These are phyloP conservation scores for Kokia cookei DNA, from an alignment of 441 rosid species.

Conservation along the genomic window DNA sequence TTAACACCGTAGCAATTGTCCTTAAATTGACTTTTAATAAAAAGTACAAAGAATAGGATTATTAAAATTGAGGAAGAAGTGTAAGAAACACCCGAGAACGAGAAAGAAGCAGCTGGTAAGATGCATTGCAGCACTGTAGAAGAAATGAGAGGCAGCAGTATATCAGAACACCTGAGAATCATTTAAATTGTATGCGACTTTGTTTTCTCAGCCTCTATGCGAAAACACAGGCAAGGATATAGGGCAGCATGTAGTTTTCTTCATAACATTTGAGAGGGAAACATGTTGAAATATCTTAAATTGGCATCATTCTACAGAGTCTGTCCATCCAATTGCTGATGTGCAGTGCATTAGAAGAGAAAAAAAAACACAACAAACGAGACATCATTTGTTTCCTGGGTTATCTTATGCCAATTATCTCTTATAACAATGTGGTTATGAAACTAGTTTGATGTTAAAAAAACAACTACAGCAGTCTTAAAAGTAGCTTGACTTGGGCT, in stretches of 20 bases:
- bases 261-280: not conserved
- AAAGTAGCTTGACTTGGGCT: not conserved
- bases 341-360: not conserved
- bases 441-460: not conserved
- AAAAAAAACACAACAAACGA: too few relatives aligned
- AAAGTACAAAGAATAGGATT: not conserved
- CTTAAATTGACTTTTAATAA: not conserved
- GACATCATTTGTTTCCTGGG: too few relatives aligned
- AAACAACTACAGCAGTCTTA: not conserved
- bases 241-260: not conserved
- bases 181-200: not conserved
- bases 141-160: not conserved
- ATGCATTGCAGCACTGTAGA: not conserved
- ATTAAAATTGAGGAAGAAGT: not conserved
- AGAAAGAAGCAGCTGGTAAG: not conserved
- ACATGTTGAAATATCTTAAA: not conserved
- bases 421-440: not conserved
- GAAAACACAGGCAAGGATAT: not conserved
- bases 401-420: not conserved
- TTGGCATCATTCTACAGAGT: not conserved
- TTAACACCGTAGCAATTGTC: not conserved
- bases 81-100: not conserved
- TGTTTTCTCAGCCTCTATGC: too few relatives aligned
- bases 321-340: not conserved
- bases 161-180: not conserved